Evolutionary conservation across 495 filamentous ascomycete genomes (phyloP).

Genomic region (Daldinia concentrica): DNA sequence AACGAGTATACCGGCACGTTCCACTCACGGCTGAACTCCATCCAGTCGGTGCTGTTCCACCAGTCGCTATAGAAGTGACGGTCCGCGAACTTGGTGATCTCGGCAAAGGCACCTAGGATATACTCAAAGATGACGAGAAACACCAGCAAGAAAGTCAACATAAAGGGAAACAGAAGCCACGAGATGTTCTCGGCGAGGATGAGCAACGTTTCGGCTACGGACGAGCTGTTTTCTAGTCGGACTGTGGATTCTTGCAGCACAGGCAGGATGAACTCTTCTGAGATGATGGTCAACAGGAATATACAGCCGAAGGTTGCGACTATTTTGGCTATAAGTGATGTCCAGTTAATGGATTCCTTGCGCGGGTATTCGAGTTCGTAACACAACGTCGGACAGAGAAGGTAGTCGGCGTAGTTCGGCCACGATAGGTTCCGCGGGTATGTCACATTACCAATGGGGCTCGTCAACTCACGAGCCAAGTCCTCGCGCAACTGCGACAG

Average conservation of each 20-base stretch:
- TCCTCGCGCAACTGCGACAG: conserved; percentile 79
- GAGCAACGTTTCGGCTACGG: conserved; percentile 72
- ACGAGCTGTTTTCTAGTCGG: conserved; percentile 68
- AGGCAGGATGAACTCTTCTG: conserved; percentile 95
- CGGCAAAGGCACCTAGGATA: conserved; percentile 90
- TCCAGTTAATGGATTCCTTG: conserved; percentile 75
- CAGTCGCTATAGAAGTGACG: conserved; percentile 97
- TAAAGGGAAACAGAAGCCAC: conserved; percentile 94
- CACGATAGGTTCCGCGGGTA: conserved; percentile 90
- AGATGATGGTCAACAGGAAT: conserved; percentile 89
- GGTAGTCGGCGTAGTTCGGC: conserved; percentile 83
- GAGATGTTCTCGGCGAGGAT: conserved; percentile 93
- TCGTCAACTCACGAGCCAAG: conserved; percentile 88
- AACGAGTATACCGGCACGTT: conserved; percentile 99
- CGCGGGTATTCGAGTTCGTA: conserved; percentile 98
- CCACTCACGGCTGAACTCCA: conserved; percentile 98
- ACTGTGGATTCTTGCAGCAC: conserved; percentile 79
- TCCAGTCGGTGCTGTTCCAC: conserved; percentile 91
- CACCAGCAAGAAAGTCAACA: conserved; percentile 92
- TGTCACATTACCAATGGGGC: conserved; percentile 85
- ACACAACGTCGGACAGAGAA: conserved; percentile 94
- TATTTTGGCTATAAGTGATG: conserved; percentile 83
- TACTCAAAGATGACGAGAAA: conserved; percentile 99
- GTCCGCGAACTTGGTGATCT: conserved; percentile 93
- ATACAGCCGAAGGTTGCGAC: conserved; percentile 96